Percentiles rank a stretch among this genome's conserved stretches.
Conservation (phyloP, 2,329 filamentous ascomycete genomes). For the Bipolaris sorokiniana region DNA sequence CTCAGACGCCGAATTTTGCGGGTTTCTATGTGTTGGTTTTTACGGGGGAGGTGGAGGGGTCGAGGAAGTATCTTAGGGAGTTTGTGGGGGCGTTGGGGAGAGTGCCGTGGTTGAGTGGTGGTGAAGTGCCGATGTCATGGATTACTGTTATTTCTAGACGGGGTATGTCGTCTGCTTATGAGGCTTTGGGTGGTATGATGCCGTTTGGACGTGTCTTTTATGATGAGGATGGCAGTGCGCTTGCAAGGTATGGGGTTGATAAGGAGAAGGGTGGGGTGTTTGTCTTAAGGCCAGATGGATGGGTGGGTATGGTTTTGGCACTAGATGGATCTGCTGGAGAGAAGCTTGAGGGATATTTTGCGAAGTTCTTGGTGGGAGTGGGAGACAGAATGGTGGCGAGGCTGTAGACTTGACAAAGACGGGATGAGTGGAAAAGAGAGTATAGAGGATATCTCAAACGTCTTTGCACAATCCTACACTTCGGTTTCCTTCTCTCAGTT, state of each 20-base stretch:
- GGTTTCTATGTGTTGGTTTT: slow-evolving; percentile 55
- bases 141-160: slow-evolving; percentile 35
- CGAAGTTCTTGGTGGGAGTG: slow-evolving; percentile 18
- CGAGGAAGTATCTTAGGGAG: slow-evolving; percentile 13
- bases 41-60: slow-evolving; percentile 39
- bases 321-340: slow-evolving; percentile 19
- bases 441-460: too few relatives aligned
- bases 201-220: slow-evolving; percentile 49
- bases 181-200: slow-evolving; percentile 37
- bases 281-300: slow-evolving; percentile 46
- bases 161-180: slow-evolving; percentile 38
- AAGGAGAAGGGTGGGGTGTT: slow-evolving; percentile 32
- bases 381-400: neutral
- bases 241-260: slow-evolving; percentile 40
- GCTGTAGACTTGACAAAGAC: neutral
- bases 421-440: too few relatives aligned
- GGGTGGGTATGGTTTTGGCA: slow-evolving; percentile 32
- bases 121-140: slow-evolving; percentile 26
- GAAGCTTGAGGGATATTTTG: slow-evolving; percentile 31
- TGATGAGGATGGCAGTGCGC: slow-evolving; percentile 41
- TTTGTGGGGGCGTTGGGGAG: slow-evolving; percentile 18
- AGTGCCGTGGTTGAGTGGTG: slow-evolving; percentile 21
- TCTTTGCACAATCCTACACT: too few relatives aligned
- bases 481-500: too few relatives aligned
- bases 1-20: slow-evolving; percentile 53